Conservation (phyloP, 371 early-diverging fungal genomes). For the Capniomyces stellatus region DNA sequence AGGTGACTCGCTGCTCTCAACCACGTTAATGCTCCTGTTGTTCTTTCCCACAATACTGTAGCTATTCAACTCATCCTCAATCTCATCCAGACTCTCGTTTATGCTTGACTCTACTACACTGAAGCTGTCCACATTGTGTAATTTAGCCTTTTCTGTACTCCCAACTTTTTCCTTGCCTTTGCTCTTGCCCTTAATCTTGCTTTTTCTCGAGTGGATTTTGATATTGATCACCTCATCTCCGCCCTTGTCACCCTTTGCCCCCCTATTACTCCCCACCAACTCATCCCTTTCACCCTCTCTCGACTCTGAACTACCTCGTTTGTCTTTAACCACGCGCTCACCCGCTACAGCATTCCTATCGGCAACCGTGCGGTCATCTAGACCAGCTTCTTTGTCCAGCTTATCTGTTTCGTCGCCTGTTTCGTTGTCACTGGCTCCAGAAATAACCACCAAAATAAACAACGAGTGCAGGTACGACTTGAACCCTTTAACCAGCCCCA, state of each 20-base stretch:
- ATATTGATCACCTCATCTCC: conserved; percentile 3
- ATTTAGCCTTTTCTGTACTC: neutral
- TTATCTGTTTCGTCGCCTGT: neutral
- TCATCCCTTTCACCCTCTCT: no score
- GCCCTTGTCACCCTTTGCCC: no score
- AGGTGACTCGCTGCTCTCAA: neutral
- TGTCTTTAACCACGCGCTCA: conserved; percentile 3
- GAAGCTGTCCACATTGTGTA: neutral
- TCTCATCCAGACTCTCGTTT: neutral
- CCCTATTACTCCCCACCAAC: no score
- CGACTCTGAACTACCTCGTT: conserved; percentile 7
- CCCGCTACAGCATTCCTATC: neutral
- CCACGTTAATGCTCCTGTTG: neutral
- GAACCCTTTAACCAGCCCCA: neutral
- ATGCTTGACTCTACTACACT: no score
- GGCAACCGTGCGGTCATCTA: neutral
- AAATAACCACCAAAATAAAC: neutral
- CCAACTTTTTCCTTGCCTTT: neutral
- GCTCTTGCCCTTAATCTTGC: no score
- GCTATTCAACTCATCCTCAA: neutral
- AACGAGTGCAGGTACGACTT: neutral
- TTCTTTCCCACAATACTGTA: neutral
- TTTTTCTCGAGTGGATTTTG: neutral
- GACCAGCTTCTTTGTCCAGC: neutral
- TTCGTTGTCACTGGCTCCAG: neutral